Conservation (phyloP, 2,329 filamentous ascomycete genomes). For the Phaeosphaeria sp. region DNA sequence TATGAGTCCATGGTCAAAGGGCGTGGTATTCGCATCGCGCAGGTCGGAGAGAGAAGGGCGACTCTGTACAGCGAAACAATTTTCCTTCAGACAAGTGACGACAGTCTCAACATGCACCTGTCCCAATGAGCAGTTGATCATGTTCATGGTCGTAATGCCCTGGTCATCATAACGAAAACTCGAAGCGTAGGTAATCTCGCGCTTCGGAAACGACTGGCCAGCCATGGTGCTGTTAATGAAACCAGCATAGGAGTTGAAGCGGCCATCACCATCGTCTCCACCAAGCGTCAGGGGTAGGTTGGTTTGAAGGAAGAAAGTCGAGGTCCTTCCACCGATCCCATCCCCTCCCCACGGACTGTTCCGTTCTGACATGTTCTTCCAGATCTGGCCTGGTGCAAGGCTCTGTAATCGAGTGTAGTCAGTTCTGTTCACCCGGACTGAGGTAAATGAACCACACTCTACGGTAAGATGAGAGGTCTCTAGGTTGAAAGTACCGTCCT, state of each 20-base stretch:
- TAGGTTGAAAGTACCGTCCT: slow-evolving; percentile 22
- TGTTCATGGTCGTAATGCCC: slow-evolving; percentile 11
- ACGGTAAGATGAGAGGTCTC: slow-evolving; percentile 31
- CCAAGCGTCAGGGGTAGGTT: neutral
- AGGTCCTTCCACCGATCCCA: slow-evolving; percentile 1
- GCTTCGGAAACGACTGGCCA: slow-evolving; percentile 1
- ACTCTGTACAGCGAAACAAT: slow-evolving; percentile 20
- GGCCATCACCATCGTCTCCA: neutral
- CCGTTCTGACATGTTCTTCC: slow-evolving; percentile 8
- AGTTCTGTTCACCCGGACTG: neutral
- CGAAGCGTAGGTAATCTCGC: slow-evolving; percentile 6
- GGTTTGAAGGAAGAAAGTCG: slow-evolving; percentile 7
- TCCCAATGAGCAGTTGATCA: slow-evolving; percentile 24
- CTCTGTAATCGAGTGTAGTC: slow-evolving; percentile 23
- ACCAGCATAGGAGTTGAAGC: slow-evolving; percentile 4
- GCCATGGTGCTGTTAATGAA: slow-evolving; percentile 1
- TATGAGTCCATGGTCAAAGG: slow-evolving; percentile 23
- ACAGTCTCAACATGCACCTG: slow-evolving; percentile 32
- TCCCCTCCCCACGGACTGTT: slow-evolving; percentile 5
- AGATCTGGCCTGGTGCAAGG: slow-evolving; percentile 24
- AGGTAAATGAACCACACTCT: slow-evolving; percentile 13
- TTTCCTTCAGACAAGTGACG: slow-evolving; percentile 15
- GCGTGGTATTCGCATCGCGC: slow-evolving; percentile 16
- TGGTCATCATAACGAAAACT: neutral
- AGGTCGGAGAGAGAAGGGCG: slow-evolving; percentile 25